Percentiles rank a stretch among this genome's conserved stretches.
phyloP scores from a whole-genome alignment of 805 yeast genomes.

The Zygosaccharomyces rouxii region DNA sequence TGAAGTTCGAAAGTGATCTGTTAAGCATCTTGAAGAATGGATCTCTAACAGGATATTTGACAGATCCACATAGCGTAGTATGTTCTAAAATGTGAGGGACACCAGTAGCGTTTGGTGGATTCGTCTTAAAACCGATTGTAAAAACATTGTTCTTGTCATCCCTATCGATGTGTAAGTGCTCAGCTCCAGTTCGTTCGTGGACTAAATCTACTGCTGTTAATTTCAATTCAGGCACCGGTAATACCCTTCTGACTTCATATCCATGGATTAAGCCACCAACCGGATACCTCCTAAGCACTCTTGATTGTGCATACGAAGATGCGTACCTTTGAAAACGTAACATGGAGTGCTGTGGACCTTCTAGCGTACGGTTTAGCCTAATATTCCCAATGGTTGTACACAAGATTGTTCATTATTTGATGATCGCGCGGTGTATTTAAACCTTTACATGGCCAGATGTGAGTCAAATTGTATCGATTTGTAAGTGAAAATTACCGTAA shows the following conservation, averaged over 20 bases:
- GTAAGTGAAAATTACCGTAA: neutral
- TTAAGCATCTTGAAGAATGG: conserved; percentile 97
- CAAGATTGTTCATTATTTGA: neutral
- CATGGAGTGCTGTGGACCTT: conserved; percentile 13
- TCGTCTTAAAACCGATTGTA: conserved; percentile 83
- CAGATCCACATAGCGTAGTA: conserved; percentile 92
- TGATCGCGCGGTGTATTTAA: conserved; percentile 5
- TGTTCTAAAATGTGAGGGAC: conserved; percentile 96
- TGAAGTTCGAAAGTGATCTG: conserved; percentile 88
- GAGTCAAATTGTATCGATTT: neutral
- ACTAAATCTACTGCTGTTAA: conserved; percentile 69
- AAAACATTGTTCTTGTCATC: conserved; percentile 85
- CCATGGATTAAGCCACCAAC: conserved; percentile 63
- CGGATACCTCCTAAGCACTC: conserved; percentile 51
- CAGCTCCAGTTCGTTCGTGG: conserved; percentile 67
- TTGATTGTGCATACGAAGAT: conserved; percentile 30
- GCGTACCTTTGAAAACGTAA: conserved; percentile 26
- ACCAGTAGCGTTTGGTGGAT: conserved; percentile 93
- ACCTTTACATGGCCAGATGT: neutral
- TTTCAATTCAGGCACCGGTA: conserved; percentile 76
- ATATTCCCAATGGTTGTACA: neutral
- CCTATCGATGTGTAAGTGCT: conserved; percentile 81
- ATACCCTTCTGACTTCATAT: conserved; percentile 57
- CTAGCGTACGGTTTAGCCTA: neutral
- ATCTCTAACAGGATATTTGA: conserved; percentile 87